Evolutionary conservation across 805 yeast genomes (phyloP).

Genomic region (Grigorovia jiainica): DNA sequence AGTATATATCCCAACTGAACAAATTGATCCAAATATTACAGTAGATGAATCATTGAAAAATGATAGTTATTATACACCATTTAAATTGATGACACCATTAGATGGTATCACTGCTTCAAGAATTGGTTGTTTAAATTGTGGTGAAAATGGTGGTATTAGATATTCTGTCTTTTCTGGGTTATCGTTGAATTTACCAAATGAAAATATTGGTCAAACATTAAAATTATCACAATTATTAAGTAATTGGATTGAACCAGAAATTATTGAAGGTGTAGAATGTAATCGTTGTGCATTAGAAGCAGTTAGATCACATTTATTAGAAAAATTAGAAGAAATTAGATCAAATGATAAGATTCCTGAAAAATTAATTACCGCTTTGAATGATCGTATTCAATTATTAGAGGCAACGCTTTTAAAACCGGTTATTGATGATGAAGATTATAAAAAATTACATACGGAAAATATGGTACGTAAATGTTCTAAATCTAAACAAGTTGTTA

Average conservation of each 20-base stretch:
- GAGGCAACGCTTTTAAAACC: constrained; percentile 49
- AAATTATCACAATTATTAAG: constrained; percentile 45
- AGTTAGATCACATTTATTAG: constrained; percentile 41
- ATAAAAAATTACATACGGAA: constrained; percentile 62
- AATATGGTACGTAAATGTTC: constrained; percentile 65
- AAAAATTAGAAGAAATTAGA: constrained; percentile 28
- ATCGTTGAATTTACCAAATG: constrained; percentile 57
- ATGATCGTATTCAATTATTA: constrained; percentile 39
- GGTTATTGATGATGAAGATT: constrained; percentile 71
- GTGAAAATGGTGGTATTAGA: constrained; percentile 88
- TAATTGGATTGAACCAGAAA: constrained; percentile 70
- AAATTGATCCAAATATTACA: constrained; percentile 60
- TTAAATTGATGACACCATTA: constrained; percentile 71
- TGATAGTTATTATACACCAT: constrained; percentile 12
- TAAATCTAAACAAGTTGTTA: constrained; percentile 74
- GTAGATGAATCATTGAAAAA: constrained; percentile 13
- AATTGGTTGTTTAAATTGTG: constrained; percentile 84
- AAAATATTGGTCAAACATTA: constrained; percentile 32
- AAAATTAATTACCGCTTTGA: constrained; percentile 30
- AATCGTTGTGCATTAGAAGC: constrained; percentile 77
- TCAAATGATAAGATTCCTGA: constrained; percentile 14
- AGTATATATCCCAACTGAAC: constrained; percentile 62
- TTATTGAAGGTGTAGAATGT: constrained; percentile 89
- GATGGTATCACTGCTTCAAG: constrained; percentile 86
- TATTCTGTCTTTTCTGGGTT: constrained; percentile 70